These are phyloP conservation scores for Sedum album DNA, from an alignment of 164 flowering plant species.

Conservation along the genomic window DNA sequence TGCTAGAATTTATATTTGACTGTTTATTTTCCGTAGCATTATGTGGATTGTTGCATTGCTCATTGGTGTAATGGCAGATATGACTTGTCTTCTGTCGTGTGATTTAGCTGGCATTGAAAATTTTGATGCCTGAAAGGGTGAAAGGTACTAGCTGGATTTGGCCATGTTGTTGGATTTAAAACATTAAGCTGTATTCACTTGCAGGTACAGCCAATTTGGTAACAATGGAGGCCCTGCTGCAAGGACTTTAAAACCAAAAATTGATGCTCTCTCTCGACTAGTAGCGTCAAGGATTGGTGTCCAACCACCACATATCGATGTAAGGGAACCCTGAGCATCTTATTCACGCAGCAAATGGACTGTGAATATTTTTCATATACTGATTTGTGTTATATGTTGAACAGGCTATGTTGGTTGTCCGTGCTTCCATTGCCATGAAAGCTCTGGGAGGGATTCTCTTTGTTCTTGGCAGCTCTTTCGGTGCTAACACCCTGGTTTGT, in stretches of 20 bases:
- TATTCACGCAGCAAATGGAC: not conserved
- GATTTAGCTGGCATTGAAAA: not conserved
- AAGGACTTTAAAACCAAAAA: slow-evolving; percentile 37
- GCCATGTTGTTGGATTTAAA: too few relatives aligned
- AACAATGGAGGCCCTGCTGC: slow-evolving; percentile 63
- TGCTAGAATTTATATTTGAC: too few relatives aligned
- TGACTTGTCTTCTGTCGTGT: not conserved
- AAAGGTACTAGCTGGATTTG: not conserved
- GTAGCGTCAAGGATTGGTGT: slow-evolving; percentile 22
- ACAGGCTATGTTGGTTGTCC: slow-evolving; percentile 39
- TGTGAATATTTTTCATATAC: not conserved
- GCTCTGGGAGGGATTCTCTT: slow-evolving; percentile 54
- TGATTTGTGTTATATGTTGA: not conserved
- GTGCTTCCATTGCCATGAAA: slow-evolving; percentile 36
- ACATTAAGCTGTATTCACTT: not conserved
- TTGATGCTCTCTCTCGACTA: slow-evolving; percentile 20
- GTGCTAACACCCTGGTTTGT: slow-evolving; percentile 55
- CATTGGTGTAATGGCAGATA: not conserved
- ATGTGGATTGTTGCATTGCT: not conserved
- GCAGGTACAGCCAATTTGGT: slow-evolving; percentile 54
- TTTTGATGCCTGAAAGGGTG: not conserved
- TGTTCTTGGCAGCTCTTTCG: slow-evolving; percentile 42
- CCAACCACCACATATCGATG: slow-evolving; percentile 28
- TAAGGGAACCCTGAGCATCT: slow-evolving; percentile 13
- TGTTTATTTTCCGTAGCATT: not conserved